Conservation (phyloP, 2,329 filamentous ascomycete genomes). For the Clarireedia monteithiana region DNA sequence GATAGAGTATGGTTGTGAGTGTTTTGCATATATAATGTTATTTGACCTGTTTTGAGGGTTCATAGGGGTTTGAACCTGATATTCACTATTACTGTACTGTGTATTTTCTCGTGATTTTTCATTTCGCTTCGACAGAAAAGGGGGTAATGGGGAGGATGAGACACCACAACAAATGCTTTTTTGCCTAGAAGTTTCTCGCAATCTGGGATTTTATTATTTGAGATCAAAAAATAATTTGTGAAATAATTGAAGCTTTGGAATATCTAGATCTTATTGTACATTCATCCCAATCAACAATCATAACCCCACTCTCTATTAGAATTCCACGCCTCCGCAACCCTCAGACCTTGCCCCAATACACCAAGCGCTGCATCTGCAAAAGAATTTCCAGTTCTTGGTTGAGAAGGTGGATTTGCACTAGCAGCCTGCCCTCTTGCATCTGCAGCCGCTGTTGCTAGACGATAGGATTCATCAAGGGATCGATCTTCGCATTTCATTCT, state of each 20-base stretch:
- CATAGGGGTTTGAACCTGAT: too few relatives aligned
- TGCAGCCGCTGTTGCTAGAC: slow-evolving; percentile 35
- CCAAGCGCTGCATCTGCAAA: slow-evolving; percentile 34
- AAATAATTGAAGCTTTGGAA: too few relatives aligned
- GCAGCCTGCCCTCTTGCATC: slow-evolving; percentile 16
- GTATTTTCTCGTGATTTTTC: background rate
- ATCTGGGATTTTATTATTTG: too few relatives aligned
- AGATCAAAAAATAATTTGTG: too few relatives aligned
- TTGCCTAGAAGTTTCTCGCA: too few relatives aligned
- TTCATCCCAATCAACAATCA: slow-evolving; percentile 11
- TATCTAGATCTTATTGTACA: too few relatives aligned
- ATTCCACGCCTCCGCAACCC: slow-evolving; percentile 18
- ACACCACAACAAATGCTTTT: too few relatives aligned
- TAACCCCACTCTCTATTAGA: slow-evolving; percentile 20
- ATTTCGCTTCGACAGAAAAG: background rate
- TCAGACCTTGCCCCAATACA: slow-evolving; percentile 38
- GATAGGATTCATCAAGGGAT: slow-evolving; percentile 48
- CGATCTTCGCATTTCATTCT: slow-evolving; percentile 39
- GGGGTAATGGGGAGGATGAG: too few relatives aligned
- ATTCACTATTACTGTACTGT: too few relatives aligned
- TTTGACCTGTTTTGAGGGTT: too few relatives aligned
- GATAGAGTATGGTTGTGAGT: too few relatives aligned
- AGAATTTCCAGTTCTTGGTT: slow-evolving; percentile 29
- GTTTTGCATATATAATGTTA: too few relatives aligned
- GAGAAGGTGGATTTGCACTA: slow-evolving; percentile 8